Evolutionary conservation across 2,329 filamentous ascomycete species (phyloP).

Genomic region (Chrysoporthe cubensis): DNA sequence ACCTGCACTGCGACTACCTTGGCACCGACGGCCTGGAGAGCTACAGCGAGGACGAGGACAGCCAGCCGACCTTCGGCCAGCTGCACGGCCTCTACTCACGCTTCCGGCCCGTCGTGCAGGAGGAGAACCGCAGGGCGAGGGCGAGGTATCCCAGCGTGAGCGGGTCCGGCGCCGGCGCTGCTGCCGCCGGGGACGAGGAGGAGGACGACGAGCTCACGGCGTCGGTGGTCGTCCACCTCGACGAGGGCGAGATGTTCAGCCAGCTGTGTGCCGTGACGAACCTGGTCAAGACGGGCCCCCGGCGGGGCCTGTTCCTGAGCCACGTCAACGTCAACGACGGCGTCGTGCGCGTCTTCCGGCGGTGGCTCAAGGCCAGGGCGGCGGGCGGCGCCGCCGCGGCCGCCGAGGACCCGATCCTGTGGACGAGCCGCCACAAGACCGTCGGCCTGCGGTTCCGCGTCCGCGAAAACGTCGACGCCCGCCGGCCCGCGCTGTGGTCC

Average conservation of each 20-base stretch:
- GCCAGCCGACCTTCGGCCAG: slow-evolving; percentile 37
- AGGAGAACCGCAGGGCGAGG: slow-evolving; percentile 50
- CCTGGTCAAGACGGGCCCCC: slow-evolving; percentile 67
- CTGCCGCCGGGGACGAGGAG: slow-evolving; percentile 33
- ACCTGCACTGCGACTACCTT: slow-evolving; percentile 67
- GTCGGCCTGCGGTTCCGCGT: slow-evolving; percentile 74
- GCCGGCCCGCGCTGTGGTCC: slow-evolving; percentile 31
- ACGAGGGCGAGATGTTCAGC: slow-evolving; percentile 72
- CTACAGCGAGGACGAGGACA: slow-evolving; percentile 36
- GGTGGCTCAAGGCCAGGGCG: slow-evolving; percentile 66
- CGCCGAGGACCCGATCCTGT: slow-evolving; percentile 56
- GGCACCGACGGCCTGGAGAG: slow-evolving; percentile 64
- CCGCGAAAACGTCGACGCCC: slow-evolving; percentile 58
- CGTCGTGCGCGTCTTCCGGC: slow-evolving; percentile 71
- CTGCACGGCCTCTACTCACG: slow-evolving; percentile 68
- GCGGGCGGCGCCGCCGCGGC: slow-evolving; percentile 43
- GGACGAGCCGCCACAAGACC: slow-evolving; percentile 66
- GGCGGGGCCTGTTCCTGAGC: slow-evolving; percentile 64
- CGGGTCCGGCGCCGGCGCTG: neutral
- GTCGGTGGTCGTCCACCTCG: slow-evolving; percentile 65
- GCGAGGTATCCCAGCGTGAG: slow-evolving; percentile 40
- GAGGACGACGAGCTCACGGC: slow-evolving; percentile 48
- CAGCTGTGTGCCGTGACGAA: slow-evolving; percentile 73
- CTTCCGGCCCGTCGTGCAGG: slow-evolving; percentile 67
- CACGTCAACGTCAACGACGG: slow-evolving; percentile 70